Evolutionary conservation across 2,329 filamentous ascomycete species (phyloP).

Genomic region (Aspergillus sp.): DNA sequence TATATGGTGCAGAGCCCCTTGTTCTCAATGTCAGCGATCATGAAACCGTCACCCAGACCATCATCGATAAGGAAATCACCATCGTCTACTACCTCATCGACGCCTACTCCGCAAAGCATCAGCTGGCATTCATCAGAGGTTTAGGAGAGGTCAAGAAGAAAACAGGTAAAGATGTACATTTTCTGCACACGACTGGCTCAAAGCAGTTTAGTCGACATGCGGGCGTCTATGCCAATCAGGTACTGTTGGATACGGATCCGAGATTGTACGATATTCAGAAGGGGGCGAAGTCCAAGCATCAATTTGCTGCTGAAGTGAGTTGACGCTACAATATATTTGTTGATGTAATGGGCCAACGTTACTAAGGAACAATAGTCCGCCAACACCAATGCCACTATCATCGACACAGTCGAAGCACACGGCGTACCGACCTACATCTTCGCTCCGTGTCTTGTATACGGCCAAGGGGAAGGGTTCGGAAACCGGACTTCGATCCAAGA

Average conservation of each 20-base stretch:
- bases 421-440: neutral
- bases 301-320: neutral
- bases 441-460: neutral
- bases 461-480: neutral
- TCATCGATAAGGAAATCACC: conserved; percentile 49
- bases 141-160: conserved; percentile 47
- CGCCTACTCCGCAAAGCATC: conserved; percentile 37
- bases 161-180: conserved; percentile 50
- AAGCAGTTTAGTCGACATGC: conserved; percentile 56
- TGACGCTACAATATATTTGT: neutral
- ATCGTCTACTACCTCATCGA: conserved; percentile 56
- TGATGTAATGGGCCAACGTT: too few relatives aligned
- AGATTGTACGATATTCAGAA: conserved; percentile 50
- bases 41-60: conserved; percentile 35
- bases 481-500: neutral
- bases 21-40: conserved; percentile 29
- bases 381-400: neutral
- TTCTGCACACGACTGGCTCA: conserved; percentile 55
- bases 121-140: conserved; percentile 46
- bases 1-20: conserved; percentile 49
- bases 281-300: conserved; percentile 38
- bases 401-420: neutral
- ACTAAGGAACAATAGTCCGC: neutral
- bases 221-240: conserved; percentile 22
- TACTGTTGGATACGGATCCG: conserved; percentile 42